Evolutionary conservation across 208 protist genomes (phyloP), one percentile per base, ranked within the genome.

Genomic region (Wallacemonas rigidus): DNA sequence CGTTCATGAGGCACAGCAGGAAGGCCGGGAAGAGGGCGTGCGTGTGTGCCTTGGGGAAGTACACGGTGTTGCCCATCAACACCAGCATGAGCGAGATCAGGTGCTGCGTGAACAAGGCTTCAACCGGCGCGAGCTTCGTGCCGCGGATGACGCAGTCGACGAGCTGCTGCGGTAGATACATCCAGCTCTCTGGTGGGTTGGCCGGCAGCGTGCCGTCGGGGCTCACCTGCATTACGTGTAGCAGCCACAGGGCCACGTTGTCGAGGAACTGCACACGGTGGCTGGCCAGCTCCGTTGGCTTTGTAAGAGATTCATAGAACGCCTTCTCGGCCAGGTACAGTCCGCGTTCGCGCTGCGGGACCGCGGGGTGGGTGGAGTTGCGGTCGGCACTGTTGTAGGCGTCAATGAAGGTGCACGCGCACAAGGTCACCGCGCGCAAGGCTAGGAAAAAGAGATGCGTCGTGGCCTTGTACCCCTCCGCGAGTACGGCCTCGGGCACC

Each of bases 31-130:
- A 95, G 17, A 97, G 83, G 15, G 88, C 86, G 76, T 97, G 92
- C 45, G 88, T 95, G 82, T 97, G 92, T 4, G 92, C 82, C 76
- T 97, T 97, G 15, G 92, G 89, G 64, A 97, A 97, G 80, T 93
- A 95, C 41, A 69, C 55, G 8, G 85, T 92, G 79, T 97, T 97
- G 57, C 92, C 92, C 92, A 97, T 97, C n/a, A 97, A 72, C 40
- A 94, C 79, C 12, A 97, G 71, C 90, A 94, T 93, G 45, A 97
- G 86, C 3, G 84, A 83, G 70, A 94, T 86, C 70, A 95, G 83
- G 65, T 86, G 76, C 68, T 88, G 81, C 0, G 88, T 75, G 69
- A 80, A 81, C 54, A 89, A 77, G 14, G 71, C 78, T 36, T 92
- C 82, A 14, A 93, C 63, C 39, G 76, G 76, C 5, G 85, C 79